Conservation (phyloP, 2,329 filamentous ascomycete species). For the Aspergillus spinulosporus region DNA sequence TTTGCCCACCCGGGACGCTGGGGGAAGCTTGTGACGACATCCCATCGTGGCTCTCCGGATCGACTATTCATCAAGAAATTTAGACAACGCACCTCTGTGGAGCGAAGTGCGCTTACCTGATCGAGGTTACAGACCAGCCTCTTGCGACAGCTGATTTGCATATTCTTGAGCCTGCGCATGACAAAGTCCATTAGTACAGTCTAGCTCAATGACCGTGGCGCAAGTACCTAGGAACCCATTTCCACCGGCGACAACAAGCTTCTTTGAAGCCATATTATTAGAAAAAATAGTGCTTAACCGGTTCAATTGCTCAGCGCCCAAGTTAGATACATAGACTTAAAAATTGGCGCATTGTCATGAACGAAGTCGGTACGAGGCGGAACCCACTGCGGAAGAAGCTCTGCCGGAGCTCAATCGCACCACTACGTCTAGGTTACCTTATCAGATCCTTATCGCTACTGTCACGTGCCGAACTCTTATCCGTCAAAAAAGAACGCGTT, state of each 20-base stretch:
- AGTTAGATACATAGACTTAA: neutral
- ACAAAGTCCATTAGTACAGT: constrained; percentile 14
- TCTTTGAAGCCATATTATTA: constrained; percentile 63
- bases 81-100: neutral
- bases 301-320: neutral
- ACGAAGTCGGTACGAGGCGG: constrained; percentile 8
- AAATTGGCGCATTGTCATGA: neutral
- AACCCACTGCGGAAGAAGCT: constrained; percentile 15
- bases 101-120: constrained; percentile 63
- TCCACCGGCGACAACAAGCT: constrained; percentile 86
- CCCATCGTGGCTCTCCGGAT: constrained; percentile 86
- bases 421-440: constrained; percentile 6
- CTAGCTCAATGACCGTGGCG: constrained; percentile 25
- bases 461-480: constrained; percentile 25
- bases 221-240: constrained; percentile 78
- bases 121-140: constrained; percentile 88
- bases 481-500: neutral
- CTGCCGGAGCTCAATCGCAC: constrained; percentile 11
- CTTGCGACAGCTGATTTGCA: constrained; percentile 83
- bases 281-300: neutral
- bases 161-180: constrained; percentile 65
- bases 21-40: constrained; percentile 69
- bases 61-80: constrained; percentile 58
- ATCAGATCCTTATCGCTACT: constrained; percentile 22
- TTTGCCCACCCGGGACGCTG: constrained; percentile 76